phyloP scores from a whole-genome alignment of 495 filamentous ascomycete species.

The Emericellopsis terricola region DNA sequence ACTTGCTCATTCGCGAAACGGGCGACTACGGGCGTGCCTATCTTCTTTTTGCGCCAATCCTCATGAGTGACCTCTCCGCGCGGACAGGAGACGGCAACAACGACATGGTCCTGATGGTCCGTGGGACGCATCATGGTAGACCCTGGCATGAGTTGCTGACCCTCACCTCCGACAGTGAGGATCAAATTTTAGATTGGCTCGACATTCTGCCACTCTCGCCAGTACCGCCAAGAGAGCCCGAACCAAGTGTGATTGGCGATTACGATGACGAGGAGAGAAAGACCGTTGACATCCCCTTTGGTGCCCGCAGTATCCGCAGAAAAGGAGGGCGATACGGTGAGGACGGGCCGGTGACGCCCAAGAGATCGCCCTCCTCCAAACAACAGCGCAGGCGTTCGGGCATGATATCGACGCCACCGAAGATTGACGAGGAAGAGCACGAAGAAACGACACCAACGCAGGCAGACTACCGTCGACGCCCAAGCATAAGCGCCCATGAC shows the following conservation, averaged over 20 bases:
- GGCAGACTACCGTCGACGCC: not conserved
- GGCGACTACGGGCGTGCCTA: slow-evolving; percentile 52
- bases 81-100: slow-evolving; percentile 50
- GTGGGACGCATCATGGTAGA: slow-evolving; percentile 37
- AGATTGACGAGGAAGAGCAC: not conserved
- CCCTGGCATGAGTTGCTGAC: slow-evolving; percentile 74
- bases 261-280: slow-evolving; percentile 7
- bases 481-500: not conserved
- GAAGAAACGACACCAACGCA: not conserved
- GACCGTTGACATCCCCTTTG: slow-evolving; percentile 46
- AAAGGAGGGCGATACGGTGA: slow-evolving; percentile 10
- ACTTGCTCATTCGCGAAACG: slow-evolving; percentile 81
- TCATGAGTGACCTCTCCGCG: slow-evolving; percentile 52
- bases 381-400: not conserved
- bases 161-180: slow-evolving; percentile 50
- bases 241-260: slow-evolving; percentile 7
- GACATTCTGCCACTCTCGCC: slow-evolving; percentile 62
- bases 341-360: slow-evolving; percentile 11
- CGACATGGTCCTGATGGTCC: slow-evolving; percentile 72
- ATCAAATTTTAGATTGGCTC: slow-evolving; percentile 71
- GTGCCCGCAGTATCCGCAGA: slow-evolving; percentile 27
- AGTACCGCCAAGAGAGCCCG: slow-evolving; percentile 39
- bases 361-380: not conserved
- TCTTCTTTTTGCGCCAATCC: slow-evolving; percentile 78
- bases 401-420: not conserved